Conservation (phyloP, 1,139 yeast species). For the Meyerozyma smithsonii region DNA sequence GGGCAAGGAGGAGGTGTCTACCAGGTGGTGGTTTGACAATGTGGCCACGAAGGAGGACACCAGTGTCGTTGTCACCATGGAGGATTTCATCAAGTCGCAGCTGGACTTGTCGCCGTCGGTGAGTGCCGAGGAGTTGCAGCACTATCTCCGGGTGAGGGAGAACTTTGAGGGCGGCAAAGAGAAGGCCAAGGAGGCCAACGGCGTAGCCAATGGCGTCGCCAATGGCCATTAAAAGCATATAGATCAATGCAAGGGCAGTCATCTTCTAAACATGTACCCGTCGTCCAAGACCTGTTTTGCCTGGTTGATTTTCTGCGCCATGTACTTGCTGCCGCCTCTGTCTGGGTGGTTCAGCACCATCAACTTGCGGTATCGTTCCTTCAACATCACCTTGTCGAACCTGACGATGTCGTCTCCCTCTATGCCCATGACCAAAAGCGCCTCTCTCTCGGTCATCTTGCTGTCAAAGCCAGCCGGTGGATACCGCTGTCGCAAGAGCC, state of each 20-base stretch:
- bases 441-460: slow-evolving; percentile 60
- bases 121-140: slow-evolving; percentile 79
- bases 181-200: slow-evolving; percentile 16
- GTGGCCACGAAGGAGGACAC: slow-evolving; percentile 65
- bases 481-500: slow-evolving; percentile 27
- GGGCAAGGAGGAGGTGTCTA: slow-evolving; percentile 42
- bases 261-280: slow-evolving; percentile 37
- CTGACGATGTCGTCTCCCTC: slow-evolving; percentile 46
- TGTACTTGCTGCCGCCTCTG: slow-evolving; percentile 64
- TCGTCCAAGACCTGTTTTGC: slow-evolving; percentile 64
- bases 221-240: slow-evolving; percentile 2
- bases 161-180: slow-evolving; percentile 65
- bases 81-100: slow-evolving; percentile 74
- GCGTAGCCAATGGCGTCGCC: not conserved
- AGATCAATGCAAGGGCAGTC: not conserved
- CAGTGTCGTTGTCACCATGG: slow-evolving; percentile 61
- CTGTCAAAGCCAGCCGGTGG: slow-evolving; percentile 44
- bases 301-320: slow-evolving; percentile 71
- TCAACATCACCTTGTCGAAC: slow-evolving; percentile 40
- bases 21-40: slow-evolving; percentile 91
- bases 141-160: slow-evolving; percentile 70
- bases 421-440: slow-evolving; percentile 51
- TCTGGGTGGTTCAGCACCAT: slow-evolving; percentile 77
- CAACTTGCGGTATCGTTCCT: slow-evolving; percentile 53
- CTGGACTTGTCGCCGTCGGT: slow-evolving; percentile 76